These are phyloP conservation scores for Passiflora organensis DNA, from an alignment of 345 rosid genomes.

Conservation along the genomic window DNA sequence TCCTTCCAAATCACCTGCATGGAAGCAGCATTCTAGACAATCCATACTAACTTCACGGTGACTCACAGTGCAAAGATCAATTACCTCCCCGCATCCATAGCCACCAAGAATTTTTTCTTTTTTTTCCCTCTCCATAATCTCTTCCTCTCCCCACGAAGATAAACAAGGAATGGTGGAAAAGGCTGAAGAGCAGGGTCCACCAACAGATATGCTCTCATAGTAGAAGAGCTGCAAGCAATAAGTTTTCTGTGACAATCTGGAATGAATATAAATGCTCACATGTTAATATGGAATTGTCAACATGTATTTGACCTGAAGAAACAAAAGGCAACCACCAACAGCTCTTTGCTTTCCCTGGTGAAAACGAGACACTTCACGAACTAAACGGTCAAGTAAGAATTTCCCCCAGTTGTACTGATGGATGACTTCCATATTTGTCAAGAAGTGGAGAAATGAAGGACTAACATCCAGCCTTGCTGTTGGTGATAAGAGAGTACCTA, in stretches of 20 bases:
- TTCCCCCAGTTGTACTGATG: constrained; percentile 50
- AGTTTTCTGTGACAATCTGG: constrained; percentile 6
- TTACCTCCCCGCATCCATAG: constrained; percentile 44
- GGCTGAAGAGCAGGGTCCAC: constrained; percentile 20
- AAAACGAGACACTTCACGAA: constrained; percentile 41
- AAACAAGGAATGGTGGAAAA: constrained; percentile 23
- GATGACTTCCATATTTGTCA: constrained; percentile 37
- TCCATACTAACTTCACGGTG: not conserved
- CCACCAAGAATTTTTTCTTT: constrained; percentile 44
- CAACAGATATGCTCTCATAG: constrained; percentile 35
- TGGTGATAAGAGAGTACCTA: constrained; percentile 45
- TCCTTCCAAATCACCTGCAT: constrained; percentile 34
- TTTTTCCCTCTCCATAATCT: constrained; percentile 43
- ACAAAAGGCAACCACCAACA: constrained; percentile 46
- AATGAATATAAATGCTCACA: constrained; percentile 2
- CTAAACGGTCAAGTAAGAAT: constrained; percentile 43
- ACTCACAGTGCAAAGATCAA: not conserved
- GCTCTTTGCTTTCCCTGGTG: constrained; percentile 45
- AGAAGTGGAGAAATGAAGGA: constrained; percentile 45
- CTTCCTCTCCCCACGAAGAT: constrained; percentile 50
- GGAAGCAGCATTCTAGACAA: constrained; percentile 11
- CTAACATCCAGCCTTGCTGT: constrained; percentile 49
- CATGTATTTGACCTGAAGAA: constrained; percentile 34
- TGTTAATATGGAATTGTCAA: not conserved
- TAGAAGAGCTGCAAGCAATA: constrained; percentile 33